Evolutionary conservation across 768 basidiomycete genomes (phyloP).

Genomic region (Holtermanniella nyarrowii): DNA sequence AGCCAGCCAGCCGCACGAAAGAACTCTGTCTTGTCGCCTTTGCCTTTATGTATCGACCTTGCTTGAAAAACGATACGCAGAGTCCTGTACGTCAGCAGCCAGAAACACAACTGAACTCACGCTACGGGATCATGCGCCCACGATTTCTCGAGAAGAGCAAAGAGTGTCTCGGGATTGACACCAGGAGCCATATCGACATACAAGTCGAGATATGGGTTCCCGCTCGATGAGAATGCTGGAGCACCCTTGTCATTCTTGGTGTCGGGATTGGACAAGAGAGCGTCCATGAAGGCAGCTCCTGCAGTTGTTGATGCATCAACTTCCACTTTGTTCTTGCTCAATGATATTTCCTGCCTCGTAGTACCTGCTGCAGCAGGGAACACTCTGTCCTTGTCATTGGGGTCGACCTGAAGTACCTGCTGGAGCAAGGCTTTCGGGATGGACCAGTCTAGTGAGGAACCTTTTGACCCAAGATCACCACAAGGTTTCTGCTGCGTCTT

Average conservation of each 20-base stretch:
- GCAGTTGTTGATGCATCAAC: too few relatives aligned
- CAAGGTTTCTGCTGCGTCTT: neutral
- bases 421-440: neutral
- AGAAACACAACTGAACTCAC: conserved; percentile 9
- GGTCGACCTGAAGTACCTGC: too few relatives aligned
- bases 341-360: too few relatives aligned
- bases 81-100: conserved; percentile 41
- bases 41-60: conserved; percentile 60
- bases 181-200: conserved; percentile 15
- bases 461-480: neutral
- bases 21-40: conserved; percentile 51
- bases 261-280: neutral
- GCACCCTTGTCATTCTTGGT: neutral
- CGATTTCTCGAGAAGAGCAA: conserved; percentile 44
- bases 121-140: conserved; percentile 51
- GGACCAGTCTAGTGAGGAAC: neutral
- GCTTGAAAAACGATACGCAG: conserved; percentile 59
- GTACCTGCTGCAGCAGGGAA: too few relatives aligned
- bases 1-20: conserved; percentile 58
- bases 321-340: too few relatives aligned
- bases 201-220: conserved; percentile 7
- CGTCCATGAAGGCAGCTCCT: neutral
- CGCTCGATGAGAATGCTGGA: neutral
- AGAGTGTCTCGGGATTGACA: conserved; percentile 1
- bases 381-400: too few relatives aligned